phyloP scores from a whole-genome alignment of 495 filamentous ascomycete genomes.

The Pyrenula massariospora region DNA sequence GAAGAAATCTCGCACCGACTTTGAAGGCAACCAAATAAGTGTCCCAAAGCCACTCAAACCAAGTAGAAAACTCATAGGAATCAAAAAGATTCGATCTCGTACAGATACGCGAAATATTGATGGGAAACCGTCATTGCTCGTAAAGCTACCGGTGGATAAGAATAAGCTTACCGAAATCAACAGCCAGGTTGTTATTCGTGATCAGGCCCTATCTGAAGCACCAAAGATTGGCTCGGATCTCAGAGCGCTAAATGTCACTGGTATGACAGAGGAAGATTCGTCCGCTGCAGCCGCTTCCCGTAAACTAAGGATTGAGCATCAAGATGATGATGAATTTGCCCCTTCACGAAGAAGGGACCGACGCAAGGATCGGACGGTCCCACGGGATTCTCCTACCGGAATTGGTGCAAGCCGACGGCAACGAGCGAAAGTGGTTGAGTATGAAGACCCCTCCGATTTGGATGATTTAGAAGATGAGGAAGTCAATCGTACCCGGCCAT shows the following conservation, averaged over 20 bases:
- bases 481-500: not conserved
- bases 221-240: not conserved
- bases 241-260: not conserved
- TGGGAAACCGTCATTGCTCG: constrained; percentile 7
- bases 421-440: not conserved
- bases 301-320: not conserved
- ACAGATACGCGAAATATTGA: constrained; percentile 11
- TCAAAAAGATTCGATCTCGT: constrained; percentile 12
- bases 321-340: not conserved
- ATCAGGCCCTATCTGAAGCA: not conserved
- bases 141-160: constrained; percentile 10
- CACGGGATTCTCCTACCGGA: not conserved
- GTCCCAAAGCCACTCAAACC: constrained; percentile 1
- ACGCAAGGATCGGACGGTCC: not conserved
- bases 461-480: not conserved
- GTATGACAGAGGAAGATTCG: not conserved
- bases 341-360: not conserved
- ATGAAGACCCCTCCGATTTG: not conserved
- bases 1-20: not conserved
- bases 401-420: not conserved
- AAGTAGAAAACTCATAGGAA: constrained; percentile 9
- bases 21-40: not conserved
- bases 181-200: not conserved
- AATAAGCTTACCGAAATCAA: constrained; percentile 3
- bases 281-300: not conserved